Evolutionary conservation across 169 alveolate species (phyloP), one percentile per base, ranked within the genome.

Genomic region (Theileria equi): DNA sequence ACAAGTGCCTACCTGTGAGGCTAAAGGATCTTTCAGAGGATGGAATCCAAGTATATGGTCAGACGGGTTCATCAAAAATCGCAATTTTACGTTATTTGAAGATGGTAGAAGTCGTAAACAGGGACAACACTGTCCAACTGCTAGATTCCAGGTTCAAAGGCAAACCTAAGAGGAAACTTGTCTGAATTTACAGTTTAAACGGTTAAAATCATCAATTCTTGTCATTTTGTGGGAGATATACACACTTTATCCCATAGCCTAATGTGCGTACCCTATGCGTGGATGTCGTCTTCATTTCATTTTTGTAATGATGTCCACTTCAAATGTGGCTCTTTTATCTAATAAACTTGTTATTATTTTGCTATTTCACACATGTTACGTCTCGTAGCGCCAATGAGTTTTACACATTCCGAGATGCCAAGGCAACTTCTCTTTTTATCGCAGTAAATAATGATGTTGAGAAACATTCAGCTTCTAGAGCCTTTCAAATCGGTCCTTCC

Each of bases 401-500:
- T 47, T 83, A 86, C 67, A 58, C 74, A 5, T 86, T 86, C 72
- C 72, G 59, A 53, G 91, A 86, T 78, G 81, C 89, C 5, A 70
- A 77, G 59, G 92, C 92, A 1, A 80, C 92, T 35, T 86, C 92
- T 11, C 70, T 83, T 0, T 80, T 74, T 32, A 45, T 60, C 47
- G 91, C 84, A 23, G 66, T 69, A 28, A 86, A 84, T 23, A 70
- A 84, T 8, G 68, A 73, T 57, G 64, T 8, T 1, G 68, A 77
- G 49, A 67, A 77, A 53, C 63, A 62, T 29, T 72, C 77, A n/a
- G 71, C 86, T 16, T 60, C 60, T 4, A 40, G 94, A 17, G 95
- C 94, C 32, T 69, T 89, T 45, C 94, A 90, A 67, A 88, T 89
- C 26, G 93, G 93, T 34, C 80, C 92, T 5, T 84, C 91, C 28